phyloP scores from a whole-genome alignment of 768 basidiomycete species.

The Termitomyces titanicus region DNA sequence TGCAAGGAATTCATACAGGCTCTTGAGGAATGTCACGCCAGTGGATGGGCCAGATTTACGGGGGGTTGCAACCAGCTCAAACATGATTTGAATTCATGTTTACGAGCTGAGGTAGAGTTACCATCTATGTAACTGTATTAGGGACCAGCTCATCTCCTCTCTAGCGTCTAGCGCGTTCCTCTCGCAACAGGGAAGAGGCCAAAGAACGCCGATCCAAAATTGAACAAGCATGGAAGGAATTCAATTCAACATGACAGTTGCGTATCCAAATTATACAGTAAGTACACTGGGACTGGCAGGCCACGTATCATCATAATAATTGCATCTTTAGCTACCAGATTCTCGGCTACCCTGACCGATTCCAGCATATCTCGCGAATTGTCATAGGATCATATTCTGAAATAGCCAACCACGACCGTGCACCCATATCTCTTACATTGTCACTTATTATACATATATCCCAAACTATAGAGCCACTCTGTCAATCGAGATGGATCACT shows the following conservation, averaged over 20 bases:
- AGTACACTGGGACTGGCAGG: neutral
- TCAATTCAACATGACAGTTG: conserved; percentile 37
- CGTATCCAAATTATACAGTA: neutral
- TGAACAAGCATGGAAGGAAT: conserved; percentile 59
- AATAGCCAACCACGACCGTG: neutral
- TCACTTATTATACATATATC: neutral
- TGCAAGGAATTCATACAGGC: conserved; percentile 79
- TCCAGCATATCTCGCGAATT: neutral
- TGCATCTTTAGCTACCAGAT: neutral
- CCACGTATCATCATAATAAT: conserved; percentile 1
- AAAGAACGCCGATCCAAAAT: conserved; percentile 53
- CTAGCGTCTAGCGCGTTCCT: conserved; percentile 58
- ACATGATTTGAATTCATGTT: conserved; percentile 63
- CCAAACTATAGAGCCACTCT: neutral
- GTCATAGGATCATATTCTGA: neutral
- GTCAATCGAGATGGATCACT: conserved; percentile 12
- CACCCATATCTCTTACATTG: neutral
- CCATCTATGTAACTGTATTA: neutral
- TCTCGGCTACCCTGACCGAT: neutral
- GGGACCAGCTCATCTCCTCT: neutral
- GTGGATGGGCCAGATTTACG: conserved; percentile 58
- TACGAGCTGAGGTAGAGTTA: conserved; percentile 61
- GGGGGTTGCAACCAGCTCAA: conserved; percentile 72
- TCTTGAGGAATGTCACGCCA: conserved; percentile 65
- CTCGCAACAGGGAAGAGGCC: conserved; percentile 55